A percentile compares a stretch with the other conserved stretches of the same genome.
phyloP scores from a whole-genome alignment of 2,329 filamentous ascomycete genomes.

The Rhynchosporium agropyri region DNA sequence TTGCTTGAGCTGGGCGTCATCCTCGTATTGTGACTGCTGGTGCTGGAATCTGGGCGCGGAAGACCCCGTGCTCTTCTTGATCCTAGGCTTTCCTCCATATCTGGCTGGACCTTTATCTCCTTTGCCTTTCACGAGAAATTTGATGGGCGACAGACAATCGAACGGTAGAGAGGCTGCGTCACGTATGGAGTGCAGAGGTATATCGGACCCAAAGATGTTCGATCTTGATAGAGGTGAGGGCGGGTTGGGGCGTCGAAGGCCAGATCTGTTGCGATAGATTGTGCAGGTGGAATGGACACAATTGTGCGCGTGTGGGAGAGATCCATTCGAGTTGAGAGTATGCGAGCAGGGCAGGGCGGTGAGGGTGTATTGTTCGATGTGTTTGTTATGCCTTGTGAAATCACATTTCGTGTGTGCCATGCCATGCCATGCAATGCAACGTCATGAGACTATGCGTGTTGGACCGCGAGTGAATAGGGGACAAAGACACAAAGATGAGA shows the following conservation, averaged over 20 bases:
- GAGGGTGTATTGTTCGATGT: constrained; percentile 7
- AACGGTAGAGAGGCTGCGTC: constrained; percentile 17
- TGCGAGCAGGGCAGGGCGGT: neutral
- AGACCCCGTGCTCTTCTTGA: constrained; percentile 18
- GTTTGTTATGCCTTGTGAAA: constrained; percentile 7
- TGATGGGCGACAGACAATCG: neutral
- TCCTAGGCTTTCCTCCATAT: constrained; percentile 28
- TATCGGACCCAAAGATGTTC: constrained; percentile 8
- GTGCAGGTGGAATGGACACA: neutral
- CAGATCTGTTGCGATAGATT: neutral
- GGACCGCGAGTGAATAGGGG: constrained; percentile 8
- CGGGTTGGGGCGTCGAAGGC: neutral
- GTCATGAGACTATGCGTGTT: constrained; percentile 18
- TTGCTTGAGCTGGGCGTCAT: constrained; percentile 35
- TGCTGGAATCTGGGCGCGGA: constrained; percentile 32
- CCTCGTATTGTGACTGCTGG: constrained; percentile 33
- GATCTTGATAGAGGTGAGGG: constrained; percentile 8
- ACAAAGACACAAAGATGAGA: neutral
- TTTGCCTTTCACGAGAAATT: neutral
- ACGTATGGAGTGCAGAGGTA: constrained; percentile 9
- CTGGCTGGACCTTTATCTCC: too few relatives aligned
- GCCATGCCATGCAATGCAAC: constrained; percentile 10
- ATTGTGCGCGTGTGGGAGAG: too few relatives aligned
- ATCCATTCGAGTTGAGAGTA: too few relatives aligned
- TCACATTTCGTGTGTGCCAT: constrained; percentile 21